These are phyloP conservation scores for Aristolochia contorta DNA, from an alignment of 164 flowering plant species.

Conservation along the genomic window DNA sequence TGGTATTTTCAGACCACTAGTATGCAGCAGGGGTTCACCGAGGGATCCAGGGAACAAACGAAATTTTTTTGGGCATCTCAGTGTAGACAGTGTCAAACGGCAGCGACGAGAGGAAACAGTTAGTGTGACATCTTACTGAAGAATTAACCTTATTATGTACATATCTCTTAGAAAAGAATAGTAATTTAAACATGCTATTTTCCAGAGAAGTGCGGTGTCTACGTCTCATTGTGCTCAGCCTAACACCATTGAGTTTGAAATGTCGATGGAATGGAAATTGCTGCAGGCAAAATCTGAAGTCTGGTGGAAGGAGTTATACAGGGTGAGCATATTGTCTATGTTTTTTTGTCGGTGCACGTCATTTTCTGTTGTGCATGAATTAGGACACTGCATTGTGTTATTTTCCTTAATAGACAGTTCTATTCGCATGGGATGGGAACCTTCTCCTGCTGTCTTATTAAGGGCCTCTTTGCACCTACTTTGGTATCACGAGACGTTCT, in stretches of 20 bases:
- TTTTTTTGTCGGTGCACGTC: neutral
- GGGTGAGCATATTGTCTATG: constrained; percentile 22
- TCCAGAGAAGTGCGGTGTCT: constrained; percentile 39
- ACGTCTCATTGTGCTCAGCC: constrained; percentile 48
- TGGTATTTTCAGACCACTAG: constrained; percentile 39
- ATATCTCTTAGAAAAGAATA: too few relatives aligned
- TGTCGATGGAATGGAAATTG: constrained; percentile 43
- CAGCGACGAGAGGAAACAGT: constrained; percentile 47
- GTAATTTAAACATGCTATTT: neutral
- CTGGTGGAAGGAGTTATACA: constrained; percentile 25
- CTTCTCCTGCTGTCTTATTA: too few relatives aligned
- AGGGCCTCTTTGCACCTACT: too few relatives aligned
- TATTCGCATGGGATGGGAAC: too few relatives aligned
- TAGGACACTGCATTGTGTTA: too few relatives aligned
- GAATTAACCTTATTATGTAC: neutral
- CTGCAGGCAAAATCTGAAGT: constrained; percentile 21
- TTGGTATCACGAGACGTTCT: too few relatives aligned
- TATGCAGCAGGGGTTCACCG: constrained; percentile 34
- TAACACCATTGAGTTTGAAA: constrained; percentile 35
- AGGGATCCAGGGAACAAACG: constrained; percentile 17
- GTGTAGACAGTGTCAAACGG: constrained; percentile 30
- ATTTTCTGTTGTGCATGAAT: neutral
- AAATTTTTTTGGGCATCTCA: constrained; percentile 51
- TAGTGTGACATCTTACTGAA: too few relatives aligned
- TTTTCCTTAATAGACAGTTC: too few relatives aligned